Conservation (phyloP, 805 yeast species). For the Candida stauntonica region DNA sequence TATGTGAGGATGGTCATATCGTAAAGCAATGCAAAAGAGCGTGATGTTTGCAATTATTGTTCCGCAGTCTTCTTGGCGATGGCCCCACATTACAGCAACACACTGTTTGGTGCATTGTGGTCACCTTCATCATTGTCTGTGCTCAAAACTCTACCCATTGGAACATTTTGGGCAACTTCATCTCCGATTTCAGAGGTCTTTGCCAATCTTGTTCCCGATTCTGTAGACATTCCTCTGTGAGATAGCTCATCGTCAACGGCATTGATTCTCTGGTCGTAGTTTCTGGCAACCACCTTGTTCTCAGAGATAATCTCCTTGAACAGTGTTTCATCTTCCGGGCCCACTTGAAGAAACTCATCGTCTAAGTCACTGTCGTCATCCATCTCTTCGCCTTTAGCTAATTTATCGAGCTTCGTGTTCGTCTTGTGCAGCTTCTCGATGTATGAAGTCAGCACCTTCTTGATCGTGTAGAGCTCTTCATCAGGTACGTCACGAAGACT, state of each 20-base stretch:
- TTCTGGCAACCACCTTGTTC: conserved; percentile 48
- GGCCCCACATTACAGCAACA: conserved; percentile 28
- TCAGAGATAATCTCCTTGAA: conserved; percentile 54
- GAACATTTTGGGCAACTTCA: not conserved
- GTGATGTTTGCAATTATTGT: too few relatives aligned
- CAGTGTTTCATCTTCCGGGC: conserved; percentile 43
- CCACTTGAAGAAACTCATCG: conserved; percentile 26
- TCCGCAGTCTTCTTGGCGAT: too few relatives aligned
- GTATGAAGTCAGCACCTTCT: conserved; percentile 36
- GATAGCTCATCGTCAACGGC: conserved; percentile 44
- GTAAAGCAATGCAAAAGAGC: too few relatives aligned
- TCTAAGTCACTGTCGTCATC: conserved; percentile 19
- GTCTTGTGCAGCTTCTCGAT: conserved; percentile 46
- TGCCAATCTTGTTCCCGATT: not conserved
- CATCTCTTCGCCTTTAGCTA: conserved; percentile 34
- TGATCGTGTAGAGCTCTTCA: conserved; percentile 34
- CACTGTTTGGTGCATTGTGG: conserved; percentile 32
- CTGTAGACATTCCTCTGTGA: conserved; percentile 32
- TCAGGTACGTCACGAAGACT: conserved; percentile 53
- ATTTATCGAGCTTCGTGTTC: conserved; percentile 42
- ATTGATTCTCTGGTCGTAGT: conserved; percentile 43
- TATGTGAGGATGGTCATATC: too few relatives aligned
- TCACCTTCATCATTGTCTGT: conserved; percentile 36
- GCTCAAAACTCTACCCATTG: conserved; percentile 17
- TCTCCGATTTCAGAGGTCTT: not conserved